Base-by-base conservation (phyloP, 345 rosid genomes). In the Noccaea caerulescens region DNA sequence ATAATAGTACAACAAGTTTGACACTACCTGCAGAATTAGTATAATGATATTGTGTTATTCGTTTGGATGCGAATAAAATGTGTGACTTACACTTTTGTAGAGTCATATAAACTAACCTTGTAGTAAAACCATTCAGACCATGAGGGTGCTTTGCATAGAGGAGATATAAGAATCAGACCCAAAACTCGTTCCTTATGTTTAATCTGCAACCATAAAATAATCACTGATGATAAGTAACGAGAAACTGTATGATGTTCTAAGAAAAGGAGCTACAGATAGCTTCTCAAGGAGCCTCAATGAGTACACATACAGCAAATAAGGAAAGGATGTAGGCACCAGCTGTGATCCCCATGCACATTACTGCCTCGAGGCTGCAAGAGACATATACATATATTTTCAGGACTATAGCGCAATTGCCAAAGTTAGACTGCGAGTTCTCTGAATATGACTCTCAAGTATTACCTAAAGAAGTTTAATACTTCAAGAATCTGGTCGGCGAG, bases 331-430 rank as follows among this genome's bases (percentile, higher is more conserved):
- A 91, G 69, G 98, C 99, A 76, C 99, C 96, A 1, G 96, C 95
- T 11, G 96, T 88, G 46, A 91, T 91, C 66, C 97, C 99, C 95
- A 91, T 87, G 77, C 99, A 94, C 96, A 91, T 94, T 41, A 94
- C 97, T 46, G 89, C 78, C 51, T 87, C 92, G 58, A 91, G 95
- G 81, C 99, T 93, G 82, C 76, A 76, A 58, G 51, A 58, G 39
- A 49, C 37, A 20, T 57, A 57, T 27, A 65, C 25, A 57, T 8
- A 4, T 11, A 4, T 11, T 52, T 20, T 34, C 30, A 64, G 58
- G 50, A 55, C 12, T 5, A 7, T 20, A 52, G 36, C 3, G 46
- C 18, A 7, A 37, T 18, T 25, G 8, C 16, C 42, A 55, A 45
- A 20, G 18, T 53, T 14, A 44, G 13, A 47, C 8, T 45, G 39